phyloP scores from a whole-genome alignment of 2,329 filamentous ascomycete species.

The Talaromyces albobiverticillius region DNA sequence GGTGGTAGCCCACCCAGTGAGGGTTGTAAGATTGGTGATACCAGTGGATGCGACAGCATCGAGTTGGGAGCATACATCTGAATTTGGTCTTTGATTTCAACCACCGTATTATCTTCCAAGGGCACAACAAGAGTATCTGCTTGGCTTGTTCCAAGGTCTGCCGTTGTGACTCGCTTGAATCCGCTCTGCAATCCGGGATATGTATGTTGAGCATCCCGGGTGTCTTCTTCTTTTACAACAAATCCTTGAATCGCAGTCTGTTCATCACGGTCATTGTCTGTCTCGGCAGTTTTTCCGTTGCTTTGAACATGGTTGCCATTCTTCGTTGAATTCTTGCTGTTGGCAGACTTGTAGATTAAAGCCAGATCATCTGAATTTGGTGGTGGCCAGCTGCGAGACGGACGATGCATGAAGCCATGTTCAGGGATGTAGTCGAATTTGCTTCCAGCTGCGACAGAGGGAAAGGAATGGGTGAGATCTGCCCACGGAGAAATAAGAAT shows the following conservation, averaged over 20 bases:
- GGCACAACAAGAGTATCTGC: constrained; percentile 58
- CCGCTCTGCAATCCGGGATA: constrained; percentile 24
- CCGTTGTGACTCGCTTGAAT: constrained; percentile 17
- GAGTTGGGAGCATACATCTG: constrained; percentile 85
- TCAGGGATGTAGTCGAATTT: constrained; percentile 84
- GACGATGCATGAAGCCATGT: constrained; percentile 85
- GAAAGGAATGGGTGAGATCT: constrained; percentile 92
- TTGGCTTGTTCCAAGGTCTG: constrained; percentile 17
- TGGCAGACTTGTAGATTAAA: constrained; percentile 44
- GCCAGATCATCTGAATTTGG: constrained; percentile 73
- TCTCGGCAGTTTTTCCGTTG: constrained; percentile 14
- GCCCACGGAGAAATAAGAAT: constrained; percentile 95
- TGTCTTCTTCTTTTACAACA: constrained; percentile 3
- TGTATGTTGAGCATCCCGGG: constrained; percentile 15
- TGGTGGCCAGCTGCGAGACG: constrained; percentile 88
- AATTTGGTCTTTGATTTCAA: constrained; percentile 85
- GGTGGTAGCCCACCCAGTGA: constrained; percentile 88
- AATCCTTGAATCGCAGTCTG: constrained; percentile 19
- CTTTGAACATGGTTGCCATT: not conserved
- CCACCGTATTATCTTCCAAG: constrained; percentile 63
- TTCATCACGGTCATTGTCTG: constrained; percentile 10
- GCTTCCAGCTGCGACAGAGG: constrained; percentile 72
- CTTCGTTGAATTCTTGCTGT: not conserved
- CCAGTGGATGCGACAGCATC: constrained; percentile 78
- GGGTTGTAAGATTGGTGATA: constrained; percentile 84